Evolutionary conservation across 2,329 filamentous ascomycete genomes (phyloP).

Genomic region (Colletotrichum echinochloae): DNA sequence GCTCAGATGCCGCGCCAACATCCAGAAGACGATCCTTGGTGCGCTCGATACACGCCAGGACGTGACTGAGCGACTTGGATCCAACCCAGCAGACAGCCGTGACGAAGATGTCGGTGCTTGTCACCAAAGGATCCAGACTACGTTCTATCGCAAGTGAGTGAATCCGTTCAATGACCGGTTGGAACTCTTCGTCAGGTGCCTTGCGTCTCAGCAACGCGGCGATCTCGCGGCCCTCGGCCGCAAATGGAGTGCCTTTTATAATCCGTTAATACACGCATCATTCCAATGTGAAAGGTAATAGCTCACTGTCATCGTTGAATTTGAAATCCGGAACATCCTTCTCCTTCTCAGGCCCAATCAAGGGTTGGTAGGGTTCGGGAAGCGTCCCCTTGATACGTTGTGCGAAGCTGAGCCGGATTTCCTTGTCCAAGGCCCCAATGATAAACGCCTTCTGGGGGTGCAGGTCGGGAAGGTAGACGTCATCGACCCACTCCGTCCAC

Average conservation of each 20-base stretch:
- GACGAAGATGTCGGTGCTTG: constrained; percentile 93
- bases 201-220: constrained; percentile 85
- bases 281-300: neutral
- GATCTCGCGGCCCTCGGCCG: constrained; percentile 85
- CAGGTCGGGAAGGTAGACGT: constrained; percentile 80
- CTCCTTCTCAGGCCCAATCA: constrained; percentile 90
- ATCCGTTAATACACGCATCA: constrained; percentile 39
- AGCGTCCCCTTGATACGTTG: constrained; percentile 95
- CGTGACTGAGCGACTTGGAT: constrained; percentile 95
- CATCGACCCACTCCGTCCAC: constrained; percentile 96
- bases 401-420: constrained; percentile 95
- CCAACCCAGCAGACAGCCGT: constrained; percentile 94
- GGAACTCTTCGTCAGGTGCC: constrained; percentile 86
- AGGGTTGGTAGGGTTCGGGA: constrained; percentile 81
- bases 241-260: constrained; percentile 79
- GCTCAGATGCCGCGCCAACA: constrained; percentile 79
- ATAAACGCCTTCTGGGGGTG: constrained; percentile 96
- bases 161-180: constrained; percentile 82
- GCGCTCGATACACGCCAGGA: constrained; percentile 94
- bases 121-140: constrained; percentile 81
- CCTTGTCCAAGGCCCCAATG: constrained; percentile 89
- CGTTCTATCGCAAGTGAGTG: constrained; percentile 80
- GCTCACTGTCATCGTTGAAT: constrained; percentile 79
- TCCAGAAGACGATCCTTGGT: constrained; percentile 89
- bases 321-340: constrained; percentile 98